Conservation (phyloP, 495 filamentous ascomycete genomes). For the Monascus purpureus region DNA sequence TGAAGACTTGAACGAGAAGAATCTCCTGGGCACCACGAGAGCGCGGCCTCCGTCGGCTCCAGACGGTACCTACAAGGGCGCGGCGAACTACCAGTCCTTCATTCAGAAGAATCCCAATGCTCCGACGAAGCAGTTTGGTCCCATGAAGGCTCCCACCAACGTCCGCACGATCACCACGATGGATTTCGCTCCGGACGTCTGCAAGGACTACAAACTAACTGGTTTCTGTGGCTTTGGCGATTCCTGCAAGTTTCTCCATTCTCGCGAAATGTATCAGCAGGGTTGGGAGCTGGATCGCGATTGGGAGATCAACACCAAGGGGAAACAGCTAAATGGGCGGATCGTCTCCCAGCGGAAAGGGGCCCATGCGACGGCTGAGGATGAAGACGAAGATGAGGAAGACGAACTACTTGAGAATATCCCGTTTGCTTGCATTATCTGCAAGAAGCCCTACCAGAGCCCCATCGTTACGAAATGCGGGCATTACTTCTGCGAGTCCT, state of each 20-base stretch:
- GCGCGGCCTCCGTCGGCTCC: conserved; percentile 4
- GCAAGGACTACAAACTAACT: conserved; percentile 89
- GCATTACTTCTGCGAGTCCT: conserved; percentile 90
- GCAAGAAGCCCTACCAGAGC: conserved; percentile 62
- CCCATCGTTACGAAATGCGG: conserved; percentile 84
- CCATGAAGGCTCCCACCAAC: conserved; percentile 79
- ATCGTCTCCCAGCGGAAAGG: conserved; percentile 40
- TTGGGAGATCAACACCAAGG: conserved; percentile 76
- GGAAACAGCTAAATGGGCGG: conserved; percentile 50
- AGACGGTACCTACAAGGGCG: conserved; percentile 68
- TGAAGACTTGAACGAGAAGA: conserved; percentile 40
- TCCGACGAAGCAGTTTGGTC: conserved; percentile 57
- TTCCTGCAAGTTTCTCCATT: conserved; percentile 79
- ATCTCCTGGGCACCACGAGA: conserved; percentile 51
- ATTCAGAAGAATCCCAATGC: conserved; percentile 77
- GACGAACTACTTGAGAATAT: conserved; percentile 72
- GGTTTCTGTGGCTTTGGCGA: conserved; percentile 67
- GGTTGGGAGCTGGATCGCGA: conserved; percentile 93
- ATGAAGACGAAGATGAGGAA: conserved; percentile 50
- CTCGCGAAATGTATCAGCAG: conserved; percentile 75
- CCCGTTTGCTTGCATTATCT: conserved; percentile 92
- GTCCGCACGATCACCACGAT: conserved; percentile 81
- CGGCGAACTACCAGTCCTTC: conserved; percentile 56
- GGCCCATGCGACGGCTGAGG: conserved; percentile 28
- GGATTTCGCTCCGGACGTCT: conserved; percentile 88